Evolutionary conservation across 2,329 filamentous ascomycete genomes (phyloP).

Genomic region (Apiospora malaysiana): DNA sequence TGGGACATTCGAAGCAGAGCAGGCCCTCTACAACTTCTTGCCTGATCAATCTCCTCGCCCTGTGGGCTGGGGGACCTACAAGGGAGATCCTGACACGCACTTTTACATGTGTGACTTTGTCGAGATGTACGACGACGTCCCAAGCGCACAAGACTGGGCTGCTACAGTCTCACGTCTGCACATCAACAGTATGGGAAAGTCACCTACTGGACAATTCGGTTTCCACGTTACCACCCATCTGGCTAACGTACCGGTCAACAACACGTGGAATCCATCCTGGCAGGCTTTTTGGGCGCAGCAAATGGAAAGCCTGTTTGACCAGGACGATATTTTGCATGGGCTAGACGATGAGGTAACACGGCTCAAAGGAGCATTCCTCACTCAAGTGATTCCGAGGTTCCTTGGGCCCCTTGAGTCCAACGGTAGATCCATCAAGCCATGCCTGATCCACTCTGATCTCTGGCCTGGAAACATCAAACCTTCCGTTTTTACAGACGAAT

Average conservation of each 20-base stretch:
- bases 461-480: conserved; percentile 28
- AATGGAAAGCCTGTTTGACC: conserved; percentile 28
- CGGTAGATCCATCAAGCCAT: conserved; percentile 16
- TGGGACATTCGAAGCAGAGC: neutral
- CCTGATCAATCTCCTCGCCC: neutral
- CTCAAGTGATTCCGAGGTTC: neutral
- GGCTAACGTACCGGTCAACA: neutral
- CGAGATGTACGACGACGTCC: neutral
- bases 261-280: conserved; percentile 8
- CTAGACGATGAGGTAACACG: conserved; percentile 30
- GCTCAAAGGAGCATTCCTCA: neutral
- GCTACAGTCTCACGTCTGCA: neutral
- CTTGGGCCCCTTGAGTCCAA: neutral
- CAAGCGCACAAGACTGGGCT: neutral
- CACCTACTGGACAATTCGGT: neutral
- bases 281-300: conserved; percentile 28
- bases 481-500: conserved; percentile 10
- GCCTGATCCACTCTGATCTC: conserved; percentile 28
- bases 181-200: neutral
- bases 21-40: neutral
- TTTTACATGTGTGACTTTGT: neutral
- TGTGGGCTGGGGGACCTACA: neutral
- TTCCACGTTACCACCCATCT: neutral
- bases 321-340: conserved; percentile 33
- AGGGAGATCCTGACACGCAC: neutral